These are phyloP conservation scores for Elongisporangium undulatum DNA, from an alignment of 352 stramenopile genomes.

Conservation along the genomic window DNA sequence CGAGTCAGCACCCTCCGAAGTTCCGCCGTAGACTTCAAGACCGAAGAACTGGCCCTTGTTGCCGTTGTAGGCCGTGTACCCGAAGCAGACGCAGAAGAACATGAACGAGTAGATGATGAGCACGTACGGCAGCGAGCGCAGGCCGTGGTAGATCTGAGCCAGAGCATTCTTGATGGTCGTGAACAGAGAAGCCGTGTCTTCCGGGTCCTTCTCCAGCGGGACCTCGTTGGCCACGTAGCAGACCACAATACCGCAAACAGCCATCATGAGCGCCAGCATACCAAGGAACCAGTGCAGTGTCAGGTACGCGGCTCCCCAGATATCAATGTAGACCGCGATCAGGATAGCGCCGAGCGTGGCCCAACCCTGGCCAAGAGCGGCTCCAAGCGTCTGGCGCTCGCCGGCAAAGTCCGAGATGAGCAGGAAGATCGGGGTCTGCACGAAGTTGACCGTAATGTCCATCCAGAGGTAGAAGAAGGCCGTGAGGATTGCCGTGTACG, in stretches of 20 bases:
- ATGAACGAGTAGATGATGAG: conserved; percentile 17
- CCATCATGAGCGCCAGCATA: conserved; percentile 31
- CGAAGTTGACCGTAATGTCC: conserved; percentile 22
- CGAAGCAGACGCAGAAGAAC: conserved; percentile 21
- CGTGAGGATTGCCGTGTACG: conserved; percentile 11
- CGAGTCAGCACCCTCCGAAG: conserved; percentile 25
- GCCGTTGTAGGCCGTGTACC: conserved; percentile 28
- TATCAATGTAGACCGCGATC: conserved; percentile 17
- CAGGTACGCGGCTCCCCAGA: conserved; percentile 18
- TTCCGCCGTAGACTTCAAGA: conserved; percentile 35
- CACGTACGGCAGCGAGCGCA: conserved; percentile 10
- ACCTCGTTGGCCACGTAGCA: conserved; percentile 30
- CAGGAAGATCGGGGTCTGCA: conserved; percentile 10
- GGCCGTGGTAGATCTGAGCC: conserved; percentile 13
- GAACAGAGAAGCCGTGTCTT: conserved; percentile 16
- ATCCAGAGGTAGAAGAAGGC: conserved; percentile 25
- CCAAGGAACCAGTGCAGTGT: conserved; percentile 18
- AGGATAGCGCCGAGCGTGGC: conserved; percentile 10
- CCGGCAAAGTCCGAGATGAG: conserved; percentile 23
- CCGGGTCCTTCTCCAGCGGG: conserved; percentile 22
- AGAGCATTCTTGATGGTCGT: conserved; percentile 14
- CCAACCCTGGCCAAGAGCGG: conserved; percentile 7
- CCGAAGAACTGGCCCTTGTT: conserved; percentile 29
- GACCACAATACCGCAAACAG: conserved; percentile 27
- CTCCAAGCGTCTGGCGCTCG: conserved; percentile 14